Percentiles rank a stretch among this genome's conserved stretches.
Evolutionary conservation across 176 grass and related monocot genomes (phyloP).

Genomic region (Oryza officinalis): DNA sequence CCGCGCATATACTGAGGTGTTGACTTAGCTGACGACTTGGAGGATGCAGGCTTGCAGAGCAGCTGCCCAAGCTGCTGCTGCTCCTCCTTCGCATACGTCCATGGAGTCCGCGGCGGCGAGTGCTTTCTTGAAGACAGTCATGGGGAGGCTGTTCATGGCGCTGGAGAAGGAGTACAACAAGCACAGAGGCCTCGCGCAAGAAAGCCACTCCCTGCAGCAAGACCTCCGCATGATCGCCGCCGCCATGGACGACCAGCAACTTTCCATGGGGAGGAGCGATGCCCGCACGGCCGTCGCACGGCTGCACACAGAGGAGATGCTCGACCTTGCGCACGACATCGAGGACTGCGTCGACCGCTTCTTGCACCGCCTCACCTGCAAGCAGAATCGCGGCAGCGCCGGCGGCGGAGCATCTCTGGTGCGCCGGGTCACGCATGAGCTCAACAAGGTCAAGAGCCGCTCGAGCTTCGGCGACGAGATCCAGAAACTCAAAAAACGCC

Average conservation of each 20-base stretch:
- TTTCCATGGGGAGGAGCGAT: neutral
- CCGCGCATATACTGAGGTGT: too few species aligned
- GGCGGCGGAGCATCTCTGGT: neutral
- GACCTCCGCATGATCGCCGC: conserved; percentile 42
- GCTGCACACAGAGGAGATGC: conserved; percentile 28
- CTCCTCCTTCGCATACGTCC: too few species aligned
- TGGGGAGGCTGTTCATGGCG: conserved; percentile 33
- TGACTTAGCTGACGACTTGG: too few species aligned
- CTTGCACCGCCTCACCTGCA: conserved; percentile 36
- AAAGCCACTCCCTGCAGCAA: conserved; percentile 17
- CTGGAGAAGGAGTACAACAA: conserved; percentile 46
- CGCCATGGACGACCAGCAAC: conserved; percentile 34
- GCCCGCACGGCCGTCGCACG: neutral
- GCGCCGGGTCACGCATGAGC: conserved; percentile 16
- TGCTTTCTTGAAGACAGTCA: conserved; percentile 31
- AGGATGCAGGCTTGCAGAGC: too few species aligned
- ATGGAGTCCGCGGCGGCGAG: conserved; percentile 39
- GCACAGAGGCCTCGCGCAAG: conserved; percentile 18
- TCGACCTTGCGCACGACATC: conserved; percentile 30
- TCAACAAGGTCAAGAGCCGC: conserved; percentile 30
- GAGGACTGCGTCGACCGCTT: conserved; percentile 47
- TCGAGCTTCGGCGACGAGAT: conserved; percentile 25
- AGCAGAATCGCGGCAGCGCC: neutral
- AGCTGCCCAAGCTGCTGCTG: too few species aligned
- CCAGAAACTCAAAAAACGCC: conserved; percentile 31